Evolutionary conservation across 1,284 basidiomycete genomes (phyloP).

Genomic region (Ceratobasidium sp.): DNA sequence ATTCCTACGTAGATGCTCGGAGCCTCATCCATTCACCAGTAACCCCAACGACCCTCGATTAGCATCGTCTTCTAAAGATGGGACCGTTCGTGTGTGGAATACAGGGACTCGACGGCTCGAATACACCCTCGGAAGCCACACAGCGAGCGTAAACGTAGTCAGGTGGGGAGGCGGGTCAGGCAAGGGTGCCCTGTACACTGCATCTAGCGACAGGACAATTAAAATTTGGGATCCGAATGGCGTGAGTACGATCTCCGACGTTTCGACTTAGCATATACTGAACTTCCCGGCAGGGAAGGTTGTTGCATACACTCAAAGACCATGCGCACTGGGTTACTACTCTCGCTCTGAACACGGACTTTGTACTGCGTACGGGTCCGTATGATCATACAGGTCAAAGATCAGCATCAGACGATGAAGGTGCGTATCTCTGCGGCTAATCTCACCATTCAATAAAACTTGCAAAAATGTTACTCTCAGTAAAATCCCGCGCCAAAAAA

Average conservation of each 20-base stretch:
- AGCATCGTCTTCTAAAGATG: constrained; percentile 96
- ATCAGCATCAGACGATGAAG: constrained; percentile 82
- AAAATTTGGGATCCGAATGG: constrained; percentile 91
- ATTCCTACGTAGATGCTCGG: background rate
- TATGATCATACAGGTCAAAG: constrained; percentile 89
- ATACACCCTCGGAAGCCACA: constrained; percentile 93
- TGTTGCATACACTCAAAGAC: constrained; percentile 84
- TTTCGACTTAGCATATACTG: background rate
- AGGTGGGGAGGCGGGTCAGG: constrained; percentile 89
- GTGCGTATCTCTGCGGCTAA: constrained; percentile 58
- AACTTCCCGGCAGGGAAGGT: constrained; percentile 64
- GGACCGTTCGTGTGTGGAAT: constrained; percentile 95
- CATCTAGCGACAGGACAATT: constrained; percentile 93
- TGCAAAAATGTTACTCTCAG: constrained; percentile 58
- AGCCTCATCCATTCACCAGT: constrained; percentile 57
- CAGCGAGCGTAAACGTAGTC: constrained; percentile 94
- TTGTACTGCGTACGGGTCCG: constrained; percentile 93
- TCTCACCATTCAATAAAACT: background rate
- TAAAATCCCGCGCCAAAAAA: constrained; percentile 77
- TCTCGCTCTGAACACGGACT: constrained; percentile 94
- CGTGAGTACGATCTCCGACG: constrained; percentile 59
- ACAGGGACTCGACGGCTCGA: constrained; percentile 78
- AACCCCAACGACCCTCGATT: constrained; percentile 83
- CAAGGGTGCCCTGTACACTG: constrained; percentile 91
- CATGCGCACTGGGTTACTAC: constrained; percentile 99